These are phyloP conservation scores for Mimosa bimucronata DNA, from an alignment of 306 rosid genomes.

Conservation along the genomic window DNA sequence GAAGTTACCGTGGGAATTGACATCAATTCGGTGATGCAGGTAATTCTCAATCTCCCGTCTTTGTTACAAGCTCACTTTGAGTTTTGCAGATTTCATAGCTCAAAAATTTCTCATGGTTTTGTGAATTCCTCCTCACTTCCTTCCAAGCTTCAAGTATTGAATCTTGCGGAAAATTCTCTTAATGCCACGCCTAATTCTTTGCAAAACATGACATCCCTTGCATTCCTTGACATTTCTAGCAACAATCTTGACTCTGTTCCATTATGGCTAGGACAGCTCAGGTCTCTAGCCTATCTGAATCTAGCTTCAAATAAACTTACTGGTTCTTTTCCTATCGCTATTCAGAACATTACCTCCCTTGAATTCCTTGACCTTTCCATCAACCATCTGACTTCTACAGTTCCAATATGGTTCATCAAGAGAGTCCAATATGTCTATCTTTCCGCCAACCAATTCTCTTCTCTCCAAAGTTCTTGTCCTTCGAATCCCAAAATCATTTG, in stretches of 20 bases:
- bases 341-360: neutral
- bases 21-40: neutral
- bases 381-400: neutral
- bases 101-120: neutral
- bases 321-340: no score
- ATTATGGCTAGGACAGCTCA: neutral
- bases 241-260: neutral
- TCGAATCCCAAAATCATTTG: neutral
- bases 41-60: neutral
- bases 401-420: neutral
- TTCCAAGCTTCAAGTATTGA: neutral
- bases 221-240: neutral
- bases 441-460: neutral
- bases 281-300: no score
- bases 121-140: conserved; percentile 4
- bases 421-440: neutral
- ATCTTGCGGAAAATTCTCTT: neutral
- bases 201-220: neutral
- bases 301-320: no score
- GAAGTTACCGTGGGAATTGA: neutral
- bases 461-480: neutral
- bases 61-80: neutral
- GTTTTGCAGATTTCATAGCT: neutral
- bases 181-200: neutral
- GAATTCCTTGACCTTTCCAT: neutral